A percentile compares a stretch with the other conserved stretches of the same genome.
phyloP scores from a whole-genome alignment of 2,329 filamentous ascomycete species.

The Trichoderma sp. region DNA sequence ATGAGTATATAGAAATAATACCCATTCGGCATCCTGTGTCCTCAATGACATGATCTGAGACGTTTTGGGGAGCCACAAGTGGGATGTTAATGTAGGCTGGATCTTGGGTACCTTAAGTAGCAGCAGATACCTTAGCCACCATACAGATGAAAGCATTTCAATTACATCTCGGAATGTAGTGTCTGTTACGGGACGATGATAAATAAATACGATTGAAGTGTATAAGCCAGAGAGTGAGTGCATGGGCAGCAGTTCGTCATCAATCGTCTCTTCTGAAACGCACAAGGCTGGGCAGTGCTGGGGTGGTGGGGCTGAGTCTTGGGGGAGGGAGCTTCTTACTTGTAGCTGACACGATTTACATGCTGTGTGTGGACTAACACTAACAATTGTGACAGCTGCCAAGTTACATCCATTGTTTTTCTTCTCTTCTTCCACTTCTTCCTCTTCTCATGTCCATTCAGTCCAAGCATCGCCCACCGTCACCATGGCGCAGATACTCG shows the following conservation, averaged over 20 bases:
- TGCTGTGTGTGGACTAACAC: not conserved
- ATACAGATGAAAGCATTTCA: too few species aligned
- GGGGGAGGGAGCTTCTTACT: not conserved
- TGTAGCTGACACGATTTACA: not conserved
- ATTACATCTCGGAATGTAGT: not conserved
- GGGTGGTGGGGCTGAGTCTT: not conserved
- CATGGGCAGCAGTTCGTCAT: not conserved
- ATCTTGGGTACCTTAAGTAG: not conserved
- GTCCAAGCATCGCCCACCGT: not conserved
- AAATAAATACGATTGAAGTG: not conserved
- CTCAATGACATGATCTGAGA: not conserved
- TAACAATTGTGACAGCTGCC: not conserved
- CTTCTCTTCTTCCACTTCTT: not conserved
- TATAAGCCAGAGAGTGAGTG: not conserved
- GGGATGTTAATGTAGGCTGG: not conserved
- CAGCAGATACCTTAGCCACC: too few species aligned
- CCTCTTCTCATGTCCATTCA: not conserved
- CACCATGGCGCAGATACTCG: constrained; percentile 76
- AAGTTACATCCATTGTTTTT: not conserved
- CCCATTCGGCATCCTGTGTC: not conserved
- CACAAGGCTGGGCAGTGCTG: not conserved
- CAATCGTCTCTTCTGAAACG: not conserved
- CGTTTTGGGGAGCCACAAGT: not conserved
- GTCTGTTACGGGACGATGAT: not conserved
- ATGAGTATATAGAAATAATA: not conserved